Evolutionary conservation across 192 early-diverging fungal species (phyloP), one percentile per base, ranked within the genome.

Genomic region (Mortierella alpina): DNA sequence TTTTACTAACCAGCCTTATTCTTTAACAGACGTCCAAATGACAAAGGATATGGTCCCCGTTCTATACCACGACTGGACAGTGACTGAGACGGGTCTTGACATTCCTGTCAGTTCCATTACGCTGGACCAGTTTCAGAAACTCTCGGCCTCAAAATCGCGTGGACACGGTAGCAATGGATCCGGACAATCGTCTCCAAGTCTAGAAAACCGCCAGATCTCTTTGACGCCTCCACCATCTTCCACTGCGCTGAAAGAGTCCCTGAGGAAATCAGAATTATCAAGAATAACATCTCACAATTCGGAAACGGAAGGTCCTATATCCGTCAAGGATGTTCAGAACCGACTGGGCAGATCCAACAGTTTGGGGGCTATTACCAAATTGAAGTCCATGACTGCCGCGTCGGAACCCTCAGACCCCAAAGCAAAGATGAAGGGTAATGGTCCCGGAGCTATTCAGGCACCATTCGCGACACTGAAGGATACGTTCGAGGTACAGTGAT

Each of bases 41-140:
- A 96, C 96, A 10, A 94, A 94, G 68, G 96, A 98, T 72, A 77
- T 88, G 70, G 89, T 89, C 0, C 94, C 94, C 8, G 93, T 97
- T 23, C 76, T 98, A 47, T 98, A 98, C 77, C 97, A 98, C 69
- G 96, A 98, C 81, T 97, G 95, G 95, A 91, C 86, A 1, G 88
- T 92, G 18, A 91, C 90, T 2, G 93, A 92, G 64, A 91, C 92
- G 4, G 91, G 91, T 0, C 68, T 91, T 45, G 91, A 92, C 49
- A 89, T 92, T 50, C 92, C 90, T 2, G 83, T 96, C 20, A 88
- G 89, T 59, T 70, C 86, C 7, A 84, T 96, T 31, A 90, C 92
- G 6, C 84, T 90, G 57, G 87, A 86, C 55, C 93, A 96, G 80
- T 95, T 95, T 55, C 75, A 87, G 17, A 86, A 87, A 5, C 80